phyloP scores from a whole-genome alignment of 148 eudicot genomes.

The Cornus suecica region DNA sequence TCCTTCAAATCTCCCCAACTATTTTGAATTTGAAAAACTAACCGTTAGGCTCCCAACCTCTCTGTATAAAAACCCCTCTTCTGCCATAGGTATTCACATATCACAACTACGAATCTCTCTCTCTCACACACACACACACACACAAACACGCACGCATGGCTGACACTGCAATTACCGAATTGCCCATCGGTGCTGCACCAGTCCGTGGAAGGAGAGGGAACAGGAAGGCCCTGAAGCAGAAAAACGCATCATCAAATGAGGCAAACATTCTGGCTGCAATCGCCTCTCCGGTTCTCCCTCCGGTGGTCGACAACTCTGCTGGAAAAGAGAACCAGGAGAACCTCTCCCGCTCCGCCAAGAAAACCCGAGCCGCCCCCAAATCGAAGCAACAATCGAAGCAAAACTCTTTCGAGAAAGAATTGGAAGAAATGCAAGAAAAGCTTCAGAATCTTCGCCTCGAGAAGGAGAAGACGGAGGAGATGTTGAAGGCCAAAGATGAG shows the following conservation, averaged over 20 bases:
- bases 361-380: slow-evolving; percentile 41
- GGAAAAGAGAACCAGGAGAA: slow-evolving; percentile 65
- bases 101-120: slow-evolving; percentile 10
- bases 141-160: slow-evolving; percentile 39
- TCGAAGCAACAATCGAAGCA: slow-evolving; percentile 14
- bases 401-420: slow-evolving; percentile 62
- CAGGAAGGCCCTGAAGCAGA: slow-evolving; percentile 62
- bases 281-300: slow-evolving; percentile 18
- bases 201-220: slow-evolving; percentile 48
- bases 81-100: neutral
- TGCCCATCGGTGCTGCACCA: slow-evolving; percentile 21
- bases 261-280: slow-evolving; percentile 49
- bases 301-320: slow-evolving; percentile 15
- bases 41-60: slow-evolving; percentile 38
- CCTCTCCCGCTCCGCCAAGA: slow-evolving; percentile 45
- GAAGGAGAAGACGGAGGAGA: slow-evolving; percentile 74
- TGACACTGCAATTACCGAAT: slow-evolving; percentile 18
- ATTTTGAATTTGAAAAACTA: slow-evolving; percentile 26
- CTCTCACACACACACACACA: slow-evolving; percentile 8
- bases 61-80: slow-evolving; percentile 14
- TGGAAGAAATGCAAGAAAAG: slow-evolving; percentile 82
- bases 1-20: slow-evolving; percentile 1
- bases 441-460: slow-evolving; percentile 70
- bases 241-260: slow-evolving; percentile 47
- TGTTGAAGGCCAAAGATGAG: slow-evolving; percentile 75